These are phyloP conservation scores for Gracilaria gracilis DNA, from an alignment of 23 red algal species.

Conservation along the genomic window DNA sequence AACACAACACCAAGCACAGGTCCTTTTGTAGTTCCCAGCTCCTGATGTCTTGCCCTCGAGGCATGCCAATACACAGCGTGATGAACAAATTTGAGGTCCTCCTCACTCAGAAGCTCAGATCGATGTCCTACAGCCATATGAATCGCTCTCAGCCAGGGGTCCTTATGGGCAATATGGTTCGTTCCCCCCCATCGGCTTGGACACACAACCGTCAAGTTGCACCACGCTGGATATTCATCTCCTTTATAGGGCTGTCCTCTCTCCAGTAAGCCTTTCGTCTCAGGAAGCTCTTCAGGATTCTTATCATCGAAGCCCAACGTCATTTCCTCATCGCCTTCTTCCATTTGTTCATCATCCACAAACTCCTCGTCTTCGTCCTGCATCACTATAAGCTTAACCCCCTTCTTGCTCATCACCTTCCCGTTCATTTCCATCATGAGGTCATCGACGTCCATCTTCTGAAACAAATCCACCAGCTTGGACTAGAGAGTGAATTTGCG, in stretches of 20 bases:
- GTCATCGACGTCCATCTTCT: constrained; percentile 8
- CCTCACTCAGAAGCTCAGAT: not conserved
- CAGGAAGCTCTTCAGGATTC: not conserved
- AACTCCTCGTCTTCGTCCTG: not conserved
- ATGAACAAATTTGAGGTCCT: constrained; percentile 14
- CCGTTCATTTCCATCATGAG: not conserved
- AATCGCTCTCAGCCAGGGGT: constrained; percentile 14
- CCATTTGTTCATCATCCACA: not conserved
- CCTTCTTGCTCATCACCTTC: constrained; percentile 15
- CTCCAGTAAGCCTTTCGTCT: not conserved
- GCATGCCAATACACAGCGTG: constrained; percentile 9
- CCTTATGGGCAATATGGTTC: constrained; percentile 24
- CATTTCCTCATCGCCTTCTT: not conserved
- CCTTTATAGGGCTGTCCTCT: not conserved
- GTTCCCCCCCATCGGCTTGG: constrained; percentile 7
- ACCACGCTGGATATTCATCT: constrained; percentile 6
- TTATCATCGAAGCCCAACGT: constrained; percentile 2
- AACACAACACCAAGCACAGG: constrained; percentile 4
- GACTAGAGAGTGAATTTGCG: not conserved
- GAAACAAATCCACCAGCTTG: not conserved
- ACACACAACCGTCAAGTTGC: constrained; percentile 2
- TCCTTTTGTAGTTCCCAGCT: not conserved
- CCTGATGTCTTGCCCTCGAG: not conserved
- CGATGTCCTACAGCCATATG: constrained; percentile 16
- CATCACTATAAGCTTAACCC: constrained; percentile 1